phyloP scores from a whole-genome alignment of 2,329 filamentous ascomycete species.

The Aspergillaceae sp. region DNA sequence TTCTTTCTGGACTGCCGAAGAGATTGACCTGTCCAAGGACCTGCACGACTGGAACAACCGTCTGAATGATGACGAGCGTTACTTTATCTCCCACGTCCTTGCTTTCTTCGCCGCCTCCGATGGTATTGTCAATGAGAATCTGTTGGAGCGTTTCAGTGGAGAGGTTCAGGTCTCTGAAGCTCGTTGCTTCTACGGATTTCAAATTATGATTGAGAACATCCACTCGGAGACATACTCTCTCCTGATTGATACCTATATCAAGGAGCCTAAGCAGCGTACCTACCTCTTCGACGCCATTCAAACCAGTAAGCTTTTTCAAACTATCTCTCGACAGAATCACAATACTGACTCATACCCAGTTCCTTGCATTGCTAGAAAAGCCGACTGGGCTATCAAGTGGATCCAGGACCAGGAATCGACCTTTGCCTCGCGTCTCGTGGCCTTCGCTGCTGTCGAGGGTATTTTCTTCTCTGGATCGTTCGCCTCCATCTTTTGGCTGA shows the following conservation, averaged over 20 bases:
- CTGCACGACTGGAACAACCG: conserved; percentile 99
- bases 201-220: conserved; percentile 99
- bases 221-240: conserved; percentile 99
- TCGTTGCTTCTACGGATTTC: conserved; percentile 99
- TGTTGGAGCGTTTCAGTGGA: conserved; percentile 92
- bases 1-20: conserved; percentile 99
- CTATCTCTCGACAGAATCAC: background rate
- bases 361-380: conserved; percentile 96
- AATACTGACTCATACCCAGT: conserved; percentile 45
- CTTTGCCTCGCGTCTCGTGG: conserved; percentile 89
- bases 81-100: conserved; percentile 96
- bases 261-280: conserved; percentile 85
- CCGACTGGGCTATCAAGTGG: conserved; percentile 94
- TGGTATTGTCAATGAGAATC: conserved; percentile 98
- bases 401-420: conserved; percentile 89
- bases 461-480: conserved; percentile 99
- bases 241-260: conserved; percentile 98
- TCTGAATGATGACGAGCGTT: conserved; percentile 92
- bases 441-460: conserved; percentile 95
- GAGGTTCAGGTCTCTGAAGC: conserved; percentile 97
- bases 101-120: conserved; percentile 99
- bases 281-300: conserved; percentile 99
- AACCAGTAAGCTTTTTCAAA: conserved; percentile 59
- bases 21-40: conserved; percentile 98
- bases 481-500: conserved; percentile 98